These are phyloP conservation scores for Aspergillus cejpii DNA, from an alignment of 2,329 filamentous ascomycete genomes.

Conservation along the genomic window DNA sequence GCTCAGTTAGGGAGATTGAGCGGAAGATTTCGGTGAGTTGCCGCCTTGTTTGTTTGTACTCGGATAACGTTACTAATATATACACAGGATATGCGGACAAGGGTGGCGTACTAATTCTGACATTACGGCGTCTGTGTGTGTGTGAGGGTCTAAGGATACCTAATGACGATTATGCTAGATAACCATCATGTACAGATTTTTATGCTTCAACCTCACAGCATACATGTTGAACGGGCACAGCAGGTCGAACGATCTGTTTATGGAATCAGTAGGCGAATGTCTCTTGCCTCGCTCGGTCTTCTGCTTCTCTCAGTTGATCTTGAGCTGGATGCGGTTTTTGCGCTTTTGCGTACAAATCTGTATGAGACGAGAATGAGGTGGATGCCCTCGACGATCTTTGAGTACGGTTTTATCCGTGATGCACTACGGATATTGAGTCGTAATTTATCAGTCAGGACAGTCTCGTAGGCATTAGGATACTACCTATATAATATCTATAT, in stretches of 20 bases:
- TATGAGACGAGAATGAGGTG: conserved; percentile 44
- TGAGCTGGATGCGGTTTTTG: conserved; percentile 37
- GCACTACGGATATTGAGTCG: conserved; percentile 33
- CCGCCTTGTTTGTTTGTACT: not conserved
- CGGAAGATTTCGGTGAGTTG: conserved; percentile 71
- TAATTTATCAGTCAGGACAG: conserved; percentile 45
- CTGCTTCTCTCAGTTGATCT: conserved; percentile 31
- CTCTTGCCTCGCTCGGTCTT: conserved; percentile 49
- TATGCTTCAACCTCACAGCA: not conserved
- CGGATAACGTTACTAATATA: conserved; percentile 14
- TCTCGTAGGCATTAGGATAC: not conserved
- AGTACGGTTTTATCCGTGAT: conserved; percentile 43
- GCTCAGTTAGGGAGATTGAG: conserved; percentile 87
- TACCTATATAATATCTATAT: too few relatives aligned
- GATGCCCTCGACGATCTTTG: conserved; percentile 43
- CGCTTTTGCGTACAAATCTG: conserved; percentile 20
- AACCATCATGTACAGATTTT: conserved; percentile 11
- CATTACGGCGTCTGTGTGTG: conserved; percentile 20
- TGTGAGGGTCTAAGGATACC: conserved; percentile 23
- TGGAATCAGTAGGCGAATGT: conserved; percentile 19
- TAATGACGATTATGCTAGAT: conserved; percentile 15
- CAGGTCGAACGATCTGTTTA: not conserved
- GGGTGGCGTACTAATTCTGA: conserved; percentile 48
- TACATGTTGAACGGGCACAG: not conserved
- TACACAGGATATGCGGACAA: conserved; percentile 50